These are phyloP conservation scores for Hyphopichia fennica DNA, from an alignment of 1,139 yeast species.

Conservation along the genomic window DNA sequence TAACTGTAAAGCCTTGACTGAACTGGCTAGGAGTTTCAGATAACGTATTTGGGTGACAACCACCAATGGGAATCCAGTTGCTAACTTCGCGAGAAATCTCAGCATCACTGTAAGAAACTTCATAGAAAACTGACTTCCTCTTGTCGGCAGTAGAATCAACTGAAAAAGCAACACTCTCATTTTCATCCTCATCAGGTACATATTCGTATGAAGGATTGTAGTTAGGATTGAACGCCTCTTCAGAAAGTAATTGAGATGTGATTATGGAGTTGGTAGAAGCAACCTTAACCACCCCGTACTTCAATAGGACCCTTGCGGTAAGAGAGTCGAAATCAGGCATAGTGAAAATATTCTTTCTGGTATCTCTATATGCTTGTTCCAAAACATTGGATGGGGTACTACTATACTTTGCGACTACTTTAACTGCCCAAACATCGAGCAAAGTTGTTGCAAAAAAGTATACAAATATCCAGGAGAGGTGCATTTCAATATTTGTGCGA, in stretches of 20 bases:
- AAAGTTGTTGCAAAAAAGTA: neutral
- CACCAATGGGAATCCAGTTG: conserved; percentile 11
- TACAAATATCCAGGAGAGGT: neutral
- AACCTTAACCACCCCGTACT: conserved; percentile 15
- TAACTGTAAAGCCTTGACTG: conserved; percentile 24
- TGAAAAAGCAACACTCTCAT: conserved; percentile 5
- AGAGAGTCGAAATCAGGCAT: conserved; percentile 14
- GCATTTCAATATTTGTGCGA: no score
- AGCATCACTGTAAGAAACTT: conserved; percentile 16
- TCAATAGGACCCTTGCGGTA: conserved; percentile 11
- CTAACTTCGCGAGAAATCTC: conserved; percentile 6
- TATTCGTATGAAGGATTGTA: conserved; percentile 5
- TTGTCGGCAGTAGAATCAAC: conserved; percentile 7
- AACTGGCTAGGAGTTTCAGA: conserved; percentile 15
- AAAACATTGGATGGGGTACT: conserved; percentile 2
- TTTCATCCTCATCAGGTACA: neutral
- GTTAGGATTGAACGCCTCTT: conserved; percentile 9
- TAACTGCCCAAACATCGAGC: neutral
- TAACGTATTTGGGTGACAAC: conserved; percentile 10
- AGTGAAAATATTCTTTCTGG: conserved; percentile 3
- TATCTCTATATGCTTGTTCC: conserved; percentile 8
- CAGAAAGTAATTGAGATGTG: conserved; percentile 13
- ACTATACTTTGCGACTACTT: neutral
- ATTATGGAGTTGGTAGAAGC: conserved; percentile 15
- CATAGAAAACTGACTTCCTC: conserved; percentile 8